Conservation (phyloP, 352 stramenopile genomes). For the Phytophthora brassicae region DNA sequence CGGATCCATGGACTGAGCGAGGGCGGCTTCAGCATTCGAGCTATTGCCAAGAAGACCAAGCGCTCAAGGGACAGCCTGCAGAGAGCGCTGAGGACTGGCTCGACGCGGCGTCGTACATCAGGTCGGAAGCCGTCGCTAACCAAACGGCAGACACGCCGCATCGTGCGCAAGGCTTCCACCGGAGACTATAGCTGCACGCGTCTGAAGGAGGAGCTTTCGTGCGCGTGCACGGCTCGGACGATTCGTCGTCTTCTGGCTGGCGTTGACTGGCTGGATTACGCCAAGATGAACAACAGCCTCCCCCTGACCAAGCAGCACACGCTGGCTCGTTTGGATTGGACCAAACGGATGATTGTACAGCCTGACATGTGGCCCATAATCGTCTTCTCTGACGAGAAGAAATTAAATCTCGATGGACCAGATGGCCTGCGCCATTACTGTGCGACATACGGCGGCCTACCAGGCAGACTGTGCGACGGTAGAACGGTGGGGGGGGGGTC, state of each 20-base stretch:
- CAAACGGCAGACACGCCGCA: not conserved
- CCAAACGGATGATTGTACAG: not conserved
- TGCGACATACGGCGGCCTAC: not conserved
- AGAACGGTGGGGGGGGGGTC: slow-evolving; percentile 5
- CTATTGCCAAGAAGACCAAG: not conserved
- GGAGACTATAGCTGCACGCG: not conserved
- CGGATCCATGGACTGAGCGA: not conserved
- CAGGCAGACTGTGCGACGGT: not conserved
- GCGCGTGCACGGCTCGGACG: not conserved
- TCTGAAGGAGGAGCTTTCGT: not conserved
- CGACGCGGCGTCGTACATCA: not conserved
- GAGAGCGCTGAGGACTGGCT: not conserved
- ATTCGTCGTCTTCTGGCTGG: not conserved
- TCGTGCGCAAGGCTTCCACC: not conserved
- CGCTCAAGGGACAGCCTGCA: not conserved
- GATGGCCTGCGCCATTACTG: slow-evolving; percentile 12
- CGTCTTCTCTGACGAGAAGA: slow-evolving; percentile 13
- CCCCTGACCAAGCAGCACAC: slow-evolving; percentile 8
- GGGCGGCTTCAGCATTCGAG: not conserved
- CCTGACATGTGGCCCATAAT: slow-evolving; percentile 4
- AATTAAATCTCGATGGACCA: slow-evolving; percentile 16
- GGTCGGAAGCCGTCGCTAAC: not conserved
- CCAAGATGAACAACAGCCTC: not conserved
- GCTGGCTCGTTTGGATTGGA: not conserved
- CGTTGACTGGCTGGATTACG: not conserved